phyloP scores from a whole-genome alignment of 1,284 basidiomycete species.

The Pascua sp. region DNA sequence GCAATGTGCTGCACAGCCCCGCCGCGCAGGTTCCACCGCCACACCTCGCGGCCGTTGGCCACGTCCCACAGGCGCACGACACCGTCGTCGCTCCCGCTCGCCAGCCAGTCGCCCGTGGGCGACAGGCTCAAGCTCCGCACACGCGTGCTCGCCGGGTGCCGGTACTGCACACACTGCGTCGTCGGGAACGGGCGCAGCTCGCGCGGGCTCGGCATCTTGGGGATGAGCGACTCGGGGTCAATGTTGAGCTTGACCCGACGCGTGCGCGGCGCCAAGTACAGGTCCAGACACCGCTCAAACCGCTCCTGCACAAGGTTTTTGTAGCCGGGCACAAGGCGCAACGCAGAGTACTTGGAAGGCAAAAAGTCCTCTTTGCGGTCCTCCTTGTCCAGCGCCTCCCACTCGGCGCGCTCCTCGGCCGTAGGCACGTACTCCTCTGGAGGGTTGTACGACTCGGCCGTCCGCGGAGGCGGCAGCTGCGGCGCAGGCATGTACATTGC shows the following conservation, averaged over 20 bases:
- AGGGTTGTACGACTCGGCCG: conserved; percentile 97
- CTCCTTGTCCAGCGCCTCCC: conserved; percentile 81
- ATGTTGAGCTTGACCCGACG: conserved; percentile 82
- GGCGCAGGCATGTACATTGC: conserved; percentile 80
- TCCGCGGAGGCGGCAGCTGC: conserved; percentile 81
- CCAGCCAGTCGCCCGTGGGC: conserved; percentile 84
- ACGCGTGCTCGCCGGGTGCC: conserved; percentile 59
- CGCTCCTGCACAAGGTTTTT: conserved; percentile 88
- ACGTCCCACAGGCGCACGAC: conserved; percentile 88
- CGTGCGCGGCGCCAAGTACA: conserved; percentile 94
- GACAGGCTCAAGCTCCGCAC: conserved; percentile 77
- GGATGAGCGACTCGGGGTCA: conserved; percentile 85
- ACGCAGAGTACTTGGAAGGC: conserved; percentile 76
- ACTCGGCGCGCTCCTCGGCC: conserved; percentile 75
- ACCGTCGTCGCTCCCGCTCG: conserved; percentile 89
- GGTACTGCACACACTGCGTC: conserved; percentile 69
- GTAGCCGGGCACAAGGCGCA: conserved; percentile 90
- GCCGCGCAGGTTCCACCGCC: conserved; percentile 76
- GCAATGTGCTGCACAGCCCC: conserved; percentile 77
- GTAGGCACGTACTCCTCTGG: conserved; percentile 96
- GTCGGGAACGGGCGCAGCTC: conserved; percentile 94
- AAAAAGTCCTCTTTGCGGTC: conserved; percentile 89
- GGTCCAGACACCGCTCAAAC: conserved; percentile 89
- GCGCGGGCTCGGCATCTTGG: conserved; percentile 90
- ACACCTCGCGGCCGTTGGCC: conserved; percentile 84